Evolutionary conservation across 2,329 filamentous ascomycete genomes (phyloP).

Genomic region (Microdochium paspali): DNA sequence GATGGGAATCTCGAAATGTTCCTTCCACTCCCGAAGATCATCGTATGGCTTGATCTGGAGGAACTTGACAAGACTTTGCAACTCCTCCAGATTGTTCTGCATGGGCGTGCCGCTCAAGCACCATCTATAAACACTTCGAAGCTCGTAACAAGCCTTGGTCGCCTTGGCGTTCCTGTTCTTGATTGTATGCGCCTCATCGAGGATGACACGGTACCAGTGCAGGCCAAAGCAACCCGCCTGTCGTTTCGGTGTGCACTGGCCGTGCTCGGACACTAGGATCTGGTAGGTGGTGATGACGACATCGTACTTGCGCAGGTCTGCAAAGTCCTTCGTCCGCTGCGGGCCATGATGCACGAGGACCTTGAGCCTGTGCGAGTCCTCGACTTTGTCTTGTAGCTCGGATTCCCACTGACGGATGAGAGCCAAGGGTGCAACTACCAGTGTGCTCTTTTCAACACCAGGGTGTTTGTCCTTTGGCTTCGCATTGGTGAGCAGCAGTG

Average conservation of each 20-base stretch:
- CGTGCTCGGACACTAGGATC: slow-evolving; percentile 85
- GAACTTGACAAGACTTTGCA: slow-evolving; percentile 90
- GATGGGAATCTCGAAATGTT: slow-evolving; percentile 81
- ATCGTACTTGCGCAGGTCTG: slow-evolving; percentile 75
- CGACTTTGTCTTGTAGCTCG: slow-evolving; percentile 79
- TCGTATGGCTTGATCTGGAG: slow-evolving; percentile 87
- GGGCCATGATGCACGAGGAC: slow-evolving; percentile 90
- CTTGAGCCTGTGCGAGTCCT: slow-evolving; percentile 57
- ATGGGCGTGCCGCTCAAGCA: slow-evolving; percentile 93
- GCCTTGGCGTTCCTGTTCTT: slow-evolving; percentile 97
- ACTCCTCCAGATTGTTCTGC: slow-evolving; percentile 95
- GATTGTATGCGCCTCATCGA: slow-evolving; percentile 96
- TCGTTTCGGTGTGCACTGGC: slow-evolving; percentile 52
- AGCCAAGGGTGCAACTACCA: slow-evolving; percentile 87
- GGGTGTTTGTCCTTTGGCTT: slow-evolving; percentile 53
- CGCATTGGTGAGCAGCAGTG: slow-evolving; percentile 75
- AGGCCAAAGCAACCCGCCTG: slow-evolving; percentile 83
- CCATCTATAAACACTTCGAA: slow-evolving; percentile 86
- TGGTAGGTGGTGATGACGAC: slow-evolving; percentile 97
- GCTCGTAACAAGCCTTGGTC: slow-evolving; percentile 81
- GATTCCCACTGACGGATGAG: slow-evolving; percentile 96
- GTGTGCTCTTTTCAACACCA: slow-evolving; percentile 64
- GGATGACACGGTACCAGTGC: slow-evolving; percentile 89
- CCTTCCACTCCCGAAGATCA: slow-evolving; percentile 78
- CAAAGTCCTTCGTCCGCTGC: slow-evolving; percentile 67